Percentiles rank a stretch among this genome's conserved stretches.
Evolutionary conservation across 2,329 filamentous ascomycete genomes (phyloP).

Genomic region (Parastagonospora avenae): DNA sequence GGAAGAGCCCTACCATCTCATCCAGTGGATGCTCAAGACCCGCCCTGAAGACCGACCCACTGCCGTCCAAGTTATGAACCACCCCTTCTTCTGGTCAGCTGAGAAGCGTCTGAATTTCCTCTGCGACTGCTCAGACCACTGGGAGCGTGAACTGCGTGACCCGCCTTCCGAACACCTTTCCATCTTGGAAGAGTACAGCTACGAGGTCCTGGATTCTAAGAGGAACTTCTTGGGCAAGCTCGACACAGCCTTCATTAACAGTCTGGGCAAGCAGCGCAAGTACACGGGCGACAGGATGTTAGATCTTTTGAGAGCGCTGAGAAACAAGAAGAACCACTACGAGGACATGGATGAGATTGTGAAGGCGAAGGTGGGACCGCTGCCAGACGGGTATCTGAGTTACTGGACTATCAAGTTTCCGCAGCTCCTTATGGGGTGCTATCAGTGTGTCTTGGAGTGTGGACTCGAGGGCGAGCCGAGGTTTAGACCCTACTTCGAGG

Average conservation of each 20-base stretch:
- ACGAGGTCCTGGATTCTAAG: slow-evolving; percentile 56
- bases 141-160: slow-evolving; percentile 88
- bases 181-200: slow-evolving; percentile 59
- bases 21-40: slow-evolving; percentile 76
- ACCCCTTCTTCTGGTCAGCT: slow-evolving; percentile 95
- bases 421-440: slow-evolving; percentile 76
- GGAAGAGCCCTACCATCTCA: slow-evolving; percentile 85
- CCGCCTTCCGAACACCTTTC: slow-evolving; percentile 73
- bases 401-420: slow-evolving; percentile 87
- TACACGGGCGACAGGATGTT: slow-evolving; percentile 85
- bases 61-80: slow-evolving; percentile 80
- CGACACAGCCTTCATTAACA: slow-evolving; percentile 83
- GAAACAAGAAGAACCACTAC: slow-evolving; percentile 98
- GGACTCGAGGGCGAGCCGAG: slow-evolving; percentile 67
- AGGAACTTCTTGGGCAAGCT: slow-evolving; percentile 79
- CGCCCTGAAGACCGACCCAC: slow-evolving; percentile 71
- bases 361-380: slow-evolving; percentile 71
- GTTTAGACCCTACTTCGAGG: slow-evolving; percentile 72
- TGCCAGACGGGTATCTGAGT: slow-evolving; percentile 79
- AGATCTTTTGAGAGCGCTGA: slow-evolving; percentile 83
- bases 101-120: slow-evolving; percentile 90
- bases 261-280: slow-evolving; percentile 90
- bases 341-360: slow-evolving; percentile 89
- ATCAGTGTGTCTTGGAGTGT: slow-evolving; percentile 72
- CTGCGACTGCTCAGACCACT: slow-evolving; percentile 96